phyloP scores from a whole-genome alignment of 371 early-diverging fungal genomes.

The Circinella minor region DNA sequence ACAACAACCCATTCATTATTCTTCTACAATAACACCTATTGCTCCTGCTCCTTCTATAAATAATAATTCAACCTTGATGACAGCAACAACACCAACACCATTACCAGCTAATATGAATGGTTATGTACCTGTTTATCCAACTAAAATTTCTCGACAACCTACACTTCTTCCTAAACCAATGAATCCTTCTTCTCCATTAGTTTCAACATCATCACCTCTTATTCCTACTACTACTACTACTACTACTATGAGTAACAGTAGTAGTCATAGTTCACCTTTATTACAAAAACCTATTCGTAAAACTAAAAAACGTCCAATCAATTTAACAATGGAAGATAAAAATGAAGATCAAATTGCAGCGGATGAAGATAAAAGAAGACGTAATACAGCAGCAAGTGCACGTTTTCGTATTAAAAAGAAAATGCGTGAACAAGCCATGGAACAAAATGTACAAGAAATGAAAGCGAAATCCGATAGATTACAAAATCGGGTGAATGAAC shows the following conservation, averaged over 20 bases:
- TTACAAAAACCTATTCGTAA: neutral
- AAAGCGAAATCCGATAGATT: constrained; percentile 73
- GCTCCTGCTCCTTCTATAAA: neutral
- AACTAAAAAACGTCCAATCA: constrained; percentile 7
- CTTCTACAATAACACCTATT: constrained; percentile 3
- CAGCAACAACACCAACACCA: neutral
- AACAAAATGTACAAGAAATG: constrained; percentile 84
- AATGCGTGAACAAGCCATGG: constrained; percentile 83
- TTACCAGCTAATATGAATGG: neutral
- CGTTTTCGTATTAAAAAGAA: constrained; percentile 96
- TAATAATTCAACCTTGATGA: too few relatives aligned
- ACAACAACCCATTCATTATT: constrained; percentile 19
- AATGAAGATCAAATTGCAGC: constrained; percentile 13
- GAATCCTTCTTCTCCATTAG: neutral
- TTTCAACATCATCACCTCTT: constrained; percentile 6
- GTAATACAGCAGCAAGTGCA: constrained; percentile 96
- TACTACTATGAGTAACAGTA: too few relatives aligned
- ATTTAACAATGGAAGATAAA: neutral
- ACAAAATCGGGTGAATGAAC: constrained; percentile 75
- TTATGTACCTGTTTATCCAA: neutral
- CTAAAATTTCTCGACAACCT: constrained; percentile 22
- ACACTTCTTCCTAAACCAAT: constrained; percentile 41
- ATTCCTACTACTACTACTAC: too few relatives aligned
- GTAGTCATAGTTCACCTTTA: too few relatives aligned
- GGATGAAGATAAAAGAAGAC: constrained; percentile 82